Evolutionary conservation across 371 early-diverging fungal genomes (phyloP), one percentile per base, ranked within the genome.

Genomic region (Syncephalastrum sp.): DNA sequence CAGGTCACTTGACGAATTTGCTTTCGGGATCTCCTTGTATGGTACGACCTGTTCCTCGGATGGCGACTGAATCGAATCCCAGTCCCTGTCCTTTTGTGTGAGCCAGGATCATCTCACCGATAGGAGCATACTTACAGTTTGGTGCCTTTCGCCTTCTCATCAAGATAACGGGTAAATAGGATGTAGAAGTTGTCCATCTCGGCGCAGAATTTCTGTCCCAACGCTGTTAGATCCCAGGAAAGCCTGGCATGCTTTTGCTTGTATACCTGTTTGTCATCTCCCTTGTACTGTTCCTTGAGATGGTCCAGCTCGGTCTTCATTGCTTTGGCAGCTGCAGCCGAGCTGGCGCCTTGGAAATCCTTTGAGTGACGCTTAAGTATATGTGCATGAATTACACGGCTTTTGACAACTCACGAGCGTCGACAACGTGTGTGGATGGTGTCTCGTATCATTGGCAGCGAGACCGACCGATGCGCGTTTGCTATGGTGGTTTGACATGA

Each of bases 21-120:
- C 67, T 59, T 76, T 68, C 49, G 83, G 72, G 38, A 96, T 80
- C 42, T 70, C 76, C 58, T 75, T 77, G 74, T 95, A 96, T 16
- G 82, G 81, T 23, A 92, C 83, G 59, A 97, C 82, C 68, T 89
- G 88, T 48, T 94, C 95, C 33, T 84, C 81, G 48, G 87, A 87
- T 54, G 96, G 98, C 14, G 93, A 89, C 56, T 91, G 88, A 61
- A 96, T 91, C 70, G 93, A 90, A 57, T 90, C 82, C 97, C 98
- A 97, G 69, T 92, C 88, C 53, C 91, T 93, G 65, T 21, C n/a
- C 51, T 24, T 17, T 5, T 24, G 16, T 5, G 0, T 41, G 42
- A 1, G 6, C 0, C 10, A 23, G 7, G 12, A 27, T 19, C 17
- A 38, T 25, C 38, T 23, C 17, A 38, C 14, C 16, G 15, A 43